Percentiles rank a stretch among this genome's conserved stretches.
phyloP scores from a whole-genome alignment of 352 stramenopile species.

The Pythium aristosporum region DNA sequence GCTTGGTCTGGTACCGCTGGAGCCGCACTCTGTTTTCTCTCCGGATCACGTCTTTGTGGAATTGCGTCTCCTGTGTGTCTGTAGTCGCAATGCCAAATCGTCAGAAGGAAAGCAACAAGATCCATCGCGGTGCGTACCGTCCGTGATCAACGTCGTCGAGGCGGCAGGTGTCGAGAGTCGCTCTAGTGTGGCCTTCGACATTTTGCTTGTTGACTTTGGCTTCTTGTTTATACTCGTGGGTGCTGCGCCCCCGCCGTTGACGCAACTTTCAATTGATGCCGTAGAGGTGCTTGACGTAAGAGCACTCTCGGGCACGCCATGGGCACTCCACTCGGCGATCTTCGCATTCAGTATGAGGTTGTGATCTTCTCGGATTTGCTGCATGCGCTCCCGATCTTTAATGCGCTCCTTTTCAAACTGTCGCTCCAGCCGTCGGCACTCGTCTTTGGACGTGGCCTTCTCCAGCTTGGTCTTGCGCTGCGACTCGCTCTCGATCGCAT shows the following conservation, averaged over 20 bases:
- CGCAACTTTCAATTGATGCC: neutral
- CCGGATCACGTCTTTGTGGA: constrained; percentile 49
- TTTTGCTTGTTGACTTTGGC: constrained; percentile 31
- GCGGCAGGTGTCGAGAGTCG: constrained; percentile 30
- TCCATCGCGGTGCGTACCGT: constrained; percentile 1
- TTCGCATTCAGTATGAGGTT: constrained; percentile 48
- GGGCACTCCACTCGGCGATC: constrained; percentile 49
- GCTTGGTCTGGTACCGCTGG: constrained; percentile 18
- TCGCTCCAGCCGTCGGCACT: constrained; percentile 49
- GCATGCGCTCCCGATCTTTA: constrained; percentile 48
- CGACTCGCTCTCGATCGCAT: constrained; percentile 52
- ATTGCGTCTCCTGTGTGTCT: constrained; percentile 40
- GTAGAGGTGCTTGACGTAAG: neutral
- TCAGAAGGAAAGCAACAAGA: neutral
- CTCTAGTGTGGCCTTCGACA: constrained; percentile 43
- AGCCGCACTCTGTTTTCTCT: constrained; percentile 46
- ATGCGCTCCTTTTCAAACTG: constrained; percentile 49
- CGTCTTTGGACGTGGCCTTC: constrained; percentile 36
- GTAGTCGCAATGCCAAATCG: neutral
- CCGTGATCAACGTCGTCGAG: neutral
- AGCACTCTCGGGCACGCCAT: constrained; percentile 26
- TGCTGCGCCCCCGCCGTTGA: neutral
- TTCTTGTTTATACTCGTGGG: neutral
- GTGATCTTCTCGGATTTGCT: constrained; percentile 65
- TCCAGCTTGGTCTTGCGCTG: constrained; percentile 45